Conservation (phyloP, 441 rosid genomes). For the Gossypium trilobum region DNA sequence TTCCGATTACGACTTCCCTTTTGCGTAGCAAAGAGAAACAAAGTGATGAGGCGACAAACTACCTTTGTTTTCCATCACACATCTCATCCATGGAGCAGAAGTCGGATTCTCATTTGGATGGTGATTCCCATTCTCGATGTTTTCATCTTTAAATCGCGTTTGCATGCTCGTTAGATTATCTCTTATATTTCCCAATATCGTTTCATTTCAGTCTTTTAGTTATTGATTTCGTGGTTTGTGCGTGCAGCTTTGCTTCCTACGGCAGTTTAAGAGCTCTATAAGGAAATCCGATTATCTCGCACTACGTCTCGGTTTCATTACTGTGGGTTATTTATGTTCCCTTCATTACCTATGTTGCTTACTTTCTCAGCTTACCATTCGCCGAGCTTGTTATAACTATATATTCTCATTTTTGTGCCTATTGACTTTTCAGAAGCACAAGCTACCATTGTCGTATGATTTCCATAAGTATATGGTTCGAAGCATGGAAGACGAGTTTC, state of each 20-base stretch:
- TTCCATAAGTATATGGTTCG: constrained; percentile 89
- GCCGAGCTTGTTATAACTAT: background rate
- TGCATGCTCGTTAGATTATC: background rate
- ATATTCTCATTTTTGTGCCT: constrained; percentile 5
- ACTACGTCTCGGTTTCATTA: constrained; percentile 73
- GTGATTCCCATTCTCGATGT: constrained; percentile 29
- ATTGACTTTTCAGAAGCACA: constrained; percentile 61
- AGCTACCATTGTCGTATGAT: constrained; percentile 69
- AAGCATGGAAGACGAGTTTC: constrained; percentile 93
- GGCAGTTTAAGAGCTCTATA: constrained; percentile 69
- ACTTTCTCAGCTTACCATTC: background rate
- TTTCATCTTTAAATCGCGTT: background rate
- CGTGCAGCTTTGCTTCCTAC: constrained; percentile 80
- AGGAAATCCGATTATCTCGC: constrained; percentile 81
- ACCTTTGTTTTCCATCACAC: constrained; percentile 87
- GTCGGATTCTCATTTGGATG: constrained; percentile 87
- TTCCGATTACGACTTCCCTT: constrained; percentile 4
- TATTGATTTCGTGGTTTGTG: background rate
- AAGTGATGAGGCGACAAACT: constrained; percentile 68
- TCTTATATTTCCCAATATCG: background rate
- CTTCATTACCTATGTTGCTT: background rate
- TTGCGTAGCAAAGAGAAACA: constrained; percentile 47
- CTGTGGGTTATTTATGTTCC: constrained; percentile 42
- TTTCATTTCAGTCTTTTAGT: background rate
- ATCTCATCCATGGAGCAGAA: constrained; percentile 94